Conservation (phyloP, 495 filamentous ascomycete species). For the Lasiosphaeria ovina region DNA sequence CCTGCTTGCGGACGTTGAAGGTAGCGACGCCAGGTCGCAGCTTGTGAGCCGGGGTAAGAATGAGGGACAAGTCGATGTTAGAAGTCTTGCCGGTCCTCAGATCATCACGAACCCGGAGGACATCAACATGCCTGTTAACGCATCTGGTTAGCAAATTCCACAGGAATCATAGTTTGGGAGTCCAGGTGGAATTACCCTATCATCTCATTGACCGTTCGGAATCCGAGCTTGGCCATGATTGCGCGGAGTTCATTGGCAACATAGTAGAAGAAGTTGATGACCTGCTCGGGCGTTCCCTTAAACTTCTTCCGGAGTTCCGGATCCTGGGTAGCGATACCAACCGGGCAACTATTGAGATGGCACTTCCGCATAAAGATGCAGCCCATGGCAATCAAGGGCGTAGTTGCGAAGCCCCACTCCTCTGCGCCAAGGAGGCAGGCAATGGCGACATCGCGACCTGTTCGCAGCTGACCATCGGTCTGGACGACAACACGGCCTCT, state of each 20-base stretch:
- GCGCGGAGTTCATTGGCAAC: slow-evolving; percentile 95
- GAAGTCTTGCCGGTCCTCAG: slow-evolving; percentile 83
- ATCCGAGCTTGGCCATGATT: slow-evolving; percentile 96
- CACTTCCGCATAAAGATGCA: slow-evolving; percentile 92
- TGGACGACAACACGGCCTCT: slow-evolving; percentile 96
- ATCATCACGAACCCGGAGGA: slow-evolving; percentile 84
- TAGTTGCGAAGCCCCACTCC: slow-evolving; percentile 98
- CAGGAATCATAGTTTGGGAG: neutral
- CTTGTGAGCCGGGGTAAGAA: slow-evolving; percentile 93
- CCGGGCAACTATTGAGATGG: slow-evolving; percentile 81
- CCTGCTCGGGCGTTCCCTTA: slow-evolving; percentile 89
- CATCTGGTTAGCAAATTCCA: neutral
- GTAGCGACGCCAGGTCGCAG: slow-evolving; percentile 95
- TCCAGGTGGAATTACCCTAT: slow-evolving; percentile 53
- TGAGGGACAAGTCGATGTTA: slow-evolving; percentile 92
- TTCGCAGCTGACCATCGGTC: slow-evolving; percentile 94
- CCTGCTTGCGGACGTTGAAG: slow-evolving; percentile 98
- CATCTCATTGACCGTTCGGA: slow-evolving; percentile 98
- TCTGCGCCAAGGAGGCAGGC: slow-evolving; percentile 96
- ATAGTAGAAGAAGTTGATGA: slow-evolving; percentile 99
- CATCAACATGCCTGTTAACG: slow-evolving; percentile 62
- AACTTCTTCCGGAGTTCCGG: slow-evolving; percentile 95
- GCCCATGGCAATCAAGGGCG: slow-evolving; percentile 94
- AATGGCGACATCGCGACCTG: slow-evolving; percentile 92
- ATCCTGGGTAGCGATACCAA: slow-evolving; percentile 97